A percentile compares a stretch with the other conserved stretches of the same genome.
Evolutionary conservation across 2,329 filamentous ascomycete species (phyloP).

Genomic region (Apiospora koreana): DNA sequence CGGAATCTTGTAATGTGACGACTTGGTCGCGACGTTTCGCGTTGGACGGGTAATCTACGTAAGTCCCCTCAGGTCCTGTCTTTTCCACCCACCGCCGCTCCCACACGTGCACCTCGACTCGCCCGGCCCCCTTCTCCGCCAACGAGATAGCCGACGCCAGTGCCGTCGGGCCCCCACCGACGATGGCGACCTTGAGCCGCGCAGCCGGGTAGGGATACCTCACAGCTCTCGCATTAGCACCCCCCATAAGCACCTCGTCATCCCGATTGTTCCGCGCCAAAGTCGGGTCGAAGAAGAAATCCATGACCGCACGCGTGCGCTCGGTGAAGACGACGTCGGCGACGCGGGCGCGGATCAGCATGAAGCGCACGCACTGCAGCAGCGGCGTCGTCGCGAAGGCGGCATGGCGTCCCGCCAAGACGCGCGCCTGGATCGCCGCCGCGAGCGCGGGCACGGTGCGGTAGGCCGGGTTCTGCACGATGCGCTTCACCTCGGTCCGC

Average conservation of each 20-base stretch:
- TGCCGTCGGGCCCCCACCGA: constrained; percentile 36
- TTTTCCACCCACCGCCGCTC: constrained; percentile 33
- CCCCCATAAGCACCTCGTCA: constrained; percentile 15
- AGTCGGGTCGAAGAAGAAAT: constrained; percentile 39
- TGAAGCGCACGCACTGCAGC: constrained; percentile 35
- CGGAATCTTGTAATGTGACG: constrained; percentile 37
- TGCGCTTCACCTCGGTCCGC: constrained; percentile 27
- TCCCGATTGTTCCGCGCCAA: constrained; percentile 29
- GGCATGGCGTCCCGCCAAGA: constrained; percentile 31
- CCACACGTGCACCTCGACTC: constrained; percentile 36
- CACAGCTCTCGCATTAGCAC: background rate
- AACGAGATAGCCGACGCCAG: constrained; percentile 35
- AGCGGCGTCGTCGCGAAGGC: constrained; percentile 32
- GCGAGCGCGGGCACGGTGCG: constrained; percentile 30
- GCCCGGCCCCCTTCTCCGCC: constrained; percentile 34
- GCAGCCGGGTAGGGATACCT: constrained; percentile 30
- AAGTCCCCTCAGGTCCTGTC: constrained; percentile 17
- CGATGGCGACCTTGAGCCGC: constrained; percentile 31
- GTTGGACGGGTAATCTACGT: constrained; percentile 31
- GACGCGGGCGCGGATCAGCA: constrained; percentile 31
- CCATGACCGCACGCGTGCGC: constrained; percentile 21
- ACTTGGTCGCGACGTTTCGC: constrained; percentile 36
- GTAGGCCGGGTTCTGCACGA: constrained; percentile 28
- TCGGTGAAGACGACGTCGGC: constrained; percentile 4
- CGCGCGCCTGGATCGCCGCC: constrained; percentile 26